These are phyloP conservation scores for Lolium multiflorum DNA, from an alignment of 176 grass and related monocot species.

Conservation along the genomic window DNA sequence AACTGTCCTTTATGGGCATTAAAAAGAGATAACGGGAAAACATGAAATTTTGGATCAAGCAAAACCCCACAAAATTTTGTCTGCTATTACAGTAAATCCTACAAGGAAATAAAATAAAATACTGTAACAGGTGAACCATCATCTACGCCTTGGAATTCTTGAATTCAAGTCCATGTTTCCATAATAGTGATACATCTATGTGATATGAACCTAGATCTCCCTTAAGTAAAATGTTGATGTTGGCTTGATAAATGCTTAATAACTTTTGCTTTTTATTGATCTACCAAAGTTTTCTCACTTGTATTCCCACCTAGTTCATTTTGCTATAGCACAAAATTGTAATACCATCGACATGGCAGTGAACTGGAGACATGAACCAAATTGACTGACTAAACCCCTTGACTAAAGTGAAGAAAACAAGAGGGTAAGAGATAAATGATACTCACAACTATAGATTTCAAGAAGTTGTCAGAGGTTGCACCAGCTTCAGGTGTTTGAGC, in stretches of 20 bases:
- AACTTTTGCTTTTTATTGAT: not conserved
- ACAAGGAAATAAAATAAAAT: not conserved
- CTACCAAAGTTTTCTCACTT: conserved; percentile 10
- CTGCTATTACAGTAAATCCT: not conserved
- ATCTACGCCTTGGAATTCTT: not conserved
- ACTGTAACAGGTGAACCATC: not conserved
- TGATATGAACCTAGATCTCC: conserved; percentile 13
- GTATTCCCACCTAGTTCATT: conserved; percentile 15
- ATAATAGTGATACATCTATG: not conserved
- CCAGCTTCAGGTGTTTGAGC: conserved; percentile 75
- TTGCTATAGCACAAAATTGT: not conserved
- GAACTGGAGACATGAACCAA: conserved; percentile 19
- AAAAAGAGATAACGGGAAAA: conserved; percentile 47
- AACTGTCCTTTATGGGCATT: conserved; percentile 94
- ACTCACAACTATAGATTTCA: conserved; percentile 97
- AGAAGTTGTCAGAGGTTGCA: conserved; percentile 73
- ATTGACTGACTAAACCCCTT: not conserved
- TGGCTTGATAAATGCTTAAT: not conserved
- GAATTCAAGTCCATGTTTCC: conserved; percentile 6
- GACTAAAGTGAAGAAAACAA: conserved; percentile 13
- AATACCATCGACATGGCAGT: not conserved
- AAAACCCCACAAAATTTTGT: not conserved
- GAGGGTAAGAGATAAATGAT: conserved; percentile 40
- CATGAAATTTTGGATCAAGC: conserved; percentile 28
- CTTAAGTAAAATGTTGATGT: not conserved